Percentiles rank a stretch among this genome's conserved stretches.
Evolutionary conservation across 768 basidiomycete species (phyloP).

Genomic region (Chiua virens): DNA sequence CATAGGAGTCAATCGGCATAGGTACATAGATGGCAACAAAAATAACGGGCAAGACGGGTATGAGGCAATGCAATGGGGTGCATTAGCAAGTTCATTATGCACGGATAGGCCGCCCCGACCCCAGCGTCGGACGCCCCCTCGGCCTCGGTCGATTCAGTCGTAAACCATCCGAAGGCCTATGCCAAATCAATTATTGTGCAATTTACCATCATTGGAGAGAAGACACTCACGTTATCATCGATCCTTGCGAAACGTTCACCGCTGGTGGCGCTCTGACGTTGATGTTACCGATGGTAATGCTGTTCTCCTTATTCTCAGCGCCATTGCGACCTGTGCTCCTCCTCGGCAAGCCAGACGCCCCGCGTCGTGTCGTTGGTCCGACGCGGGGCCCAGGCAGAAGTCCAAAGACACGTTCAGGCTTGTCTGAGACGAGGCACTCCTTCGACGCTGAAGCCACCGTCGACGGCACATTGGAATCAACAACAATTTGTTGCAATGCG

Average conservation of each 20-base stretch:
- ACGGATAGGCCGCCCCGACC: conserved; percentile 27
- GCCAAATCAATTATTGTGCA: not conserved
- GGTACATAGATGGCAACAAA: conserved; percentile 28
- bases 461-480: conserved; percentile 43
- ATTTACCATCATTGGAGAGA: not conserved
- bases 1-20: conserved; percentile 33
- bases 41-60: not conserved
- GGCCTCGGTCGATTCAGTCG: conserved; percentile 48
- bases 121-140: conserved; percentile 40
- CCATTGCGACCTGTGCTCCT: conserved; percentile 52
- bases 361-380: conserved; percentile 54
- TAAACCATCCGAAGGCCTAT: conserved; percentile 41
- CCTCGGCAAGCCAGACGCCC: conserved; percentile 64
- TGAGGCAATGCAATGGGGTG: not conserved
- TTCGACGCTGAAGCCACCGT: conserved; percentile 34
- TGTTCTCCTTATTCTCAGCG: conserved; percentile 59
- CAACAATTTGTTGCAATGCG: conserved; percentile 43
- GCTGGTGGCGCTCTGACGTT: not conserved
- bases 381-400: conserved; percentile 48
- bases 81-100: conserved; percentile 9
- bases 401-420: conserved; percentile 26
- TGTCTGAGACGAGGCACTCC: conserved; percentile 28
- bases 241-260: conserved; percentile 32
- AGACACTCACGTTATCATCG: conserved; percentile 55
- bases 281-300: conserved; percentile 10